These are phyloP conservation scores for Ceratonia siliqua DNA, from an alignment of 306 rosid genomes.

Conservation along the genomic window DNA sequence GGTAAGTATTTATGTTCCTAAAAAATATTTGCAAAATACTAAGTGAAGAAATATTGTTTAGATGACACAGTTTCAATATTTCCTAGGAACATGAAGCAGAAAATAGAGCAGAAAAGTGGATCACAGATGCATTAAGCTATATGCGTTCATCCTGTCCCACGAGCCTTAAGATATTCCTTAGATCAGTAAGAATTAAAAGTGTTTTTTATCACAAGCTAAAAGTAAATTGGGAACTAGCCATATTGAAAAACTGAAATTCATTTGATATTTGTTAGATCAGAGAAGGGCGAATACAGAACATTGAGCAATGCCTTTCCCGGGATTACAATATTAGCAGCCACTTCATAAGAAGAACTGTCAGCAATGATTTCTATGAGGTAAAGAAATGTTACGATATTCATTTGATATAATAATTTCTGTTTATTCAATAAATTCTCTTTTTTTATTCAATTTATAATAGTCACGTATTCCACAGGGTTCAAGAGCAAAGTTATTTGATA, in stretches of 20 bases:
- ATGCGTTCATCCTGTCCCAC: constrained; percentile 24
- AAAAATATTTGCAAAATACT: background rate
- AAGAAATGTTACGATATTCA: background rate
- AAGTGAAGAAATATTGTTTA: background rate
- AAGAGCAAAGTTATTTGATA: constrained; percentile 33
- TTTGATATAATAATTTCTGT: too few species aligned
- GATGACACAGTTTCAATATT: background rate
- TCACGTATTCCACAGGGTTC: constrained; percentile 13
- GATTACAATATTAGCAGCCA: constrained; percentile 28
- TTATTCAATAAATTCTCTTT: too few species aligned
- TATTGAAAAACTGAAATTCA: background rate
- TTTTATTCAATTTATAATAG: too few species aligned
- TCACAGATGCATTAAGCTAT: background rate
- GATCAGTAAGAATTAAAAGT: constrained; percentile 27
- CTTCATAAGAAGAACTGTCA: background rate
- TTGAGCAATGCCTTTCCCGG: constrained; percentile 27
- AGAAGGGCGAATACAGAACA: background rate
- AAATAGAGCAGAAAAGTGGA: constrained; percentile 35
- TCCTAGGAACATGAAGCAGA: constrained; percentile 31
- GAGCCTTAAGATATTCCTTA: constrained; percentile 21
- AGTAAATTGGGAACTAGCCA: background rate
- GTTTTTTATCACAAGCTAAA: background rate
- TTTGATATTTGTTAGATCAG: constrained; percentile 18
- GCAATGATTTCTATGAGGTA: constrained; percentile 35
- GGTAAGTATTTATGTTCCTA: background rate